Base-by-base conservation (phyloP, 2,329 filamentous ascomycete species). In the Elsinoe australis region DNA sequence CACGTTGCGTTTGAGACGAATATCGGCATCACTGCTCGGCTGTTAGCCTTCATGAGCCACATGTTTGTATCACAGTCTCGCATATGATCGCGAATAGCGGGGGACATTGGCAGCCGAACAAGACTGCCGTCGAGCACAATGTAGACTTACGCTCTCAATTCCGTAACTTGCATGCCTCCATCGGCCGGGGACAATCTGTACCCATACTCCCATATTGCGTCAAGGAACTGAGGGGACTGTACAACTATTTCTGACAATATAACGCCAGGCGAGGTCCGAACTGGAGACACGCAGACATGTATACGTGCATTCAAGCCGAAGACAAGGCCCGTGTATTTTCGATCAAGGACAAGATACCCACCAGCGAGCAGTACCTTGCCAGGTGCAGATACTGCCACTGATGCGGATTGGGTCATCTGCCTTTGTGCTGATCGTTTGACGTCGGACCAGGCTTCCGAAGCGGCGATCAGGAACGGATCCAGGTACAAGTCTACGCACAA, bases 311-410 rank as follows among this genome's bases (percentile, higher is more conserved):
- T 72, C 44, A 83, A 72, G 24, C 77, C 79, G 57, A 82, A 80
- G 3, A 82, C 79, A 14, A 80, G 71, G 28, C 83, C 90, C 2
- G 85, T 92, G 67, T 95, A 88, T 52, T 77, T 73, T 52, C 86
- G 80, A 70, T 96, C 90, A 36, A 98, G 81, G 17, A 95, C 90
- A 36, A 96, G 80, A 67, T 96, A 98, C 53, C 92, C 92, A 54
- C 92, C 92, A 3, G 90, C 87, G 47, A 96, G 78, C 55, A 98
- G 78, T 52, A 98, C 92, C 72, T 98, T 98, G 58, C 92, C 92
- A 14, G 92, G 92, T 17, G 92, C 90, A 54, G 92, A 96, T 55
- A 94, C 79, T 54, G 70, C 63, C 45, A 53, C 51, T 29, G 45
- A 39, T 8, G 52, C 41, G 47, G 39, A 50, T 47, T 39, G 33